Conservation (phyloP, 2,329 filamentous ascomycete genomes). For the Fusarium sp. region DNA sequence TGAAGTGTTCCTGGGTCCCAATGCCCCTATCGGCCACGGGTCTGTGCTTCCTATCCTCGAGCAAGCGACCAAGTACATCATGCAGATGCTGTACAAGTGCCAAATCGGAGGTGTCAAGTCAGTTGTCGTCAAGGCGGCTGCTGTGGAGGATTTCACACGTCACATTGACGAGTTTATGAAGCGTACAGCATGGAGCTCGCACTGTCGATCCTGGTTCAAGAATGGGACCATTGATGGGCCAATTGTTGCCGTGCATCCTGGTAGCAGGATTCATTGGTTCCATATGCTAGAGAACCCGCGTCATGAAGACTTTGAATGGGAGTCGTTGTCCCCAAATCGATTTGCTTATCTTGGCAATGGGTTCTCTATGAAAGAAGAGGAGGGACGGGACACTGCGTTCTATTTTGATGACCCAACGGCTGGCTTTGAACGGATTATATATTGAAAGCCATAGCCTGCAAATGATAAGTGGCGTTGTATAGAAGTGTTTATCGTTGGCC, state of each 20-base stretch:
- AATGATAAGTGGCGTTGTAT: no score
- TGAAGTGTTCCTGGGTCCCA: slow-evolving; percentile 43
- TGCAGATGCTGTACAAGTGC: slow-evolving; percentile 47
- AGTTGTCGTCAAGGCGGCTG: slow-evolving; percentile 38
- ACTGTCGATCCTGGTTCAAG: slow-evolving; percentile 31
- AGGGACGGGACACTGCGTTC: neutral
- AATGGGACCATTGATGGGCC: neutral
- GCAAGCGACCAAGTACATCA: slow-evolving; percentile 43
- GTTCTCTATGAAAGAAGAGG: neutral
- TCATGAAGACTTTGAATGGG: neutral
- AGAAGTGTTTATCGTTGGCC: no score
- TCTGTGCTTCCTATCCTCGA: slow-evolving; percentile 45
- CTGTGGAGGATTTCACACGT: slow-evolving; percentile 47
- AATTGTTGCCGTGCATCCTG: neutral
- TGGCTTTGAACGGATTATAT: neutral
- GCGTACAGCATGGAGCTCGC: slow-evolving; percentile 41
- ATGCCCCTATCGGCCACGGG: slow-evolving; percentile 44
- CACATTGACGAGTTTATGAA: slow-evolving; percentile 46
- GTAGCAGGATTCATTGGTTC: neutral
- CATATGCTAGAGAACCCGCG: neutral
- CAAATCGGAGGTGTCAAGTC: slow-evolving; percentile 40
- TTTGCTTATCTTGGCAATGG: slow-evolving; percentile 12
- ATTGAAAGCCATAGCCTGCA: neutral
- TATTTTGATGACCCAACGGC: neutral
- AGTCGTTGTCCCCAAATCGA: neutral